A percentile compares a stretch with the other conserved stretches of the same genome.
These are phyloP conservation scores for Suillus plorans DNA, from an alignment of 768 basidiomycete genomes.

Conservation along the genomic window DNA sequence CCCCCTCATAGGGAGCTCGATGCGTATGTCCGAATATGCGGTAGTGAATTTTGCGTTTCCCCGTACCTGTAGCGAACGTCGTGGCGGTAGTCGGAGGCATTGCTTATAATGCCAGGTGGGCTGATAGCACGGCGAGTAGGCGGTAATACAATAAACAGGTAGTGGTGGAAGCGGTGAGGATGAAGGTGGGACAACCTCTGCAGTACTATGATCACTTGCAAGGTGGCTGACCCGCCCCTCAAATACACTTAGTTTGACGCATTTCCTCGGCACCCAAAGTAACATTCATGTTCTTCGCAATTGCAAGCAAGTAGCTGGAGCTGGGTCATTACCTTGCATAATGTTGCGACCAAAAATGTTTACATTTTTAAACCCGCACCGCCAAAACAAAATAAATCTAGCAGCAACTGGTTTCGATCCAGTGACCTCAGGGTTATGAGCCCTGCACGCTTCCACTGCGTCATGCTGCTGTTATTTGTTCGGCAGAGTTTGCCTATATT, in stretches of 20 bases:
- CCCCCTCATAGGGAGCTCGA: not conserved
- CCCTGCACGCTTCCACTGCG: constrained; percentile 60
- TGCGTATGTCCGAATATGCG: constrained; percentile 1
- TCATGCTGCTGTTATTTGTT: constrained; percentile 44
- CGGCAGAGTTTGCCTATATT: not conserved
- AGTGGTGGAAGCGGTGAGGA: not conserved
- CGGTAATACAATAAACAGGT: not conserved
- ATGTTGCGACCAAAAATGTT: too few species aligned
- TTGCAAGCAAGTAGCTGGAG: not conserved
- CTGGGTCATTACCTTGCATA: too few species aligned
- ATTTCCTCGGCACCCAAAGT: not conserved
- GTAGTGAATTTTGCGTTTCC: not conserved
- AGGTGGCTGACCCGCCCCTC: not conserved
- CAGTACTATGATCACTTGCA: not conserved
- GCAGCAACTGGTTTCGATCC: constrained; percentile 66
- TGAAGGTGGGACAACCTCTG: not conserved
- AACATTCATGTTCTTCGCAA: not conserved
- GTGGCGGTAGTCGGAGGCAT: not conserved
- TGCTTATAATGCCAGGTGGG: not conserved
- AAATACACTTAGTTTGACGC: not conserved
- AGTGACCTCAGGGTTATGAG: constrained; percentile 66
- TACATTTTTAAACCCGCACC: too few species aligned
- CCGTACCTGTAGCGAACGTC: not conserved
- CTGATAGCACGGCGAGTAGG: not conserved
- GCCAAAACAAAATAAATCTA: constrained; percentile 23